Conservation (phyloP, 2,329 filamentous ascomycete species). For the Paracorniculantispora psalliotae region DNA sequence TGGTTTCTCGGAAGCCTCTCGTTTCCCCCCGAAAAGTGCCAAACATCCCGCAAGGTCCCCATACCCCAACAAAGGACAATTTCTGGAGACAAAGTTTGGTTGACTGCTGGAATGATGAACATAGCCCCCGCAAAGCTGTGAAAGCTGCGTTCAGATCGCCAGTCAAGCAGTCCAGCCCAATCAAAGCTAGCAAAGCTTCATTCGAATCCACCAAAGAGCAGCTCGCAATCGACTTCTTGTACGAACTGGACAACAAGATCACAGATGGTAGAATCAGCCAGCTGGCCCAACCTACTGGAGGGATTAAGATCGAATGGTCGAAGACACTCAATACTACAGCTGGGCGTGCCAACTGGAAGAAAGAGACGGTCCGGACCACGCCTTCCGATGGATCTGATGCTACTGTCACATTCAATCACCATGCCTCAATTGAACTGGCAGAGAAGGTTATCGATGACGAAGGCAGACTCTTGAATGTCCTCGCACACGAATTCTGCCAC, state of each 20-base stretch:
- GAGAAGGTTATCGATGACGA: constrained; percentile 81
- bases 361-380: constrained; percentile 45
- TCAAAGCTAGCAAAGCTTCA: constrained; percentile 45
- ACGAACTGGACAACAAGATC: constrained; percentile 62
- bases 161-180: constrained; percentile 30
- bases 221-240: constrained; percentile 59
- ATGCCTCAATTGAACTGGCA: constrained; percentile 82
- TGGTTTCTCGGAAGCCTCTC: constrained; percentile 16
- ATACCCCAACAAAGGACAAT: constrained; percentile 48
- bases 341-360: constrained; percentile 68
- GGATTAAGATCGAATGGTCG: constrained; percentile 67
- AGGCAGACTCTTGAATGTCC: constrained; percentile 73
- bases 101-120: constrained; percentile 60
- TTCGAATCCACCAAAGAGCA: constrained; percentile 60
- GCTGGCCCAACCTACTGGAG: constrained; percentile 60
- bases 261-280: constrained; percentile 54
- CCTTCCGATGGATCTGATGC: constrained; percentile 21
- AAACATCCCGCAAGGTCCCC: constrained; percentile 48
- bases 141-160: constrained; percentile 22
- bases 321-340: constrained; percentile 78
- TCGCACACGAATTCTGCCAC: constrained; percentile 98
- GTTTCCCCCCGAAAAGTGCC: constrained; percentile 28
- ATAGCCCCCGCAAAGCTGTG: constrained; percentile 45
- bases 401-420: constrained; percentile 39
- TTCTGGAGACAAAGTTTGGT: constrained; percentile 57